These are phyloP conservation scores for Saccharomycopsis hybrid DNA, from an alignment of 1,139 yeast genomes.

Conservation along the genomic window DNA sequence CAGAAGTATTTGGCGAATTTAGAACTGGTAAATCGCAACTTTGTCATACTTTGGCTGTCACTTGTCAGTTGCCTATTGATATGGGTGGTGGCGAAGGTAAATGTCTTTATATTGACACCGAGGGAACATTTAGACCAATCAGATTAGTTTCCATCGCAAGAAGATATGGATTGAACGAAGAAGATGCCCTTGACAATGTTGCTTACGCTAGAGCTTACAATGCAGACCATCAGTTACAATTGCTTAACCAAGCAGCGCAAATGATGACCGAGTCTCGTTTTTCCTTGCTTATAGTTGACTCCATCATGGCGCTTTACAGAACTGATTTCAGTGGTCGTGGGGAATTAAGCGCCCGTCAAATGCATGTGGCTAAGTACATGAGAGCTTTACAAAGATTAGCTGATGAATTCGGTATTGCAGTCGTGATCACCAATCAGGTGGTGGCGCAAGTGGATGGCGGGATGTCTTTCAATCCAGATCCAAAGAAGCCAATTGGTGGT, in stretches of 20 bases:
- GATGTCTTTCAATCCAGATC: slow-evolving; percentile 85
- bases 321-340: slow-evolving; percentile 97
- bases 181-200: slow-evolving; percentile 90
- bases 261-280: slow-evolving; percentile 95
- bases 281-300: slow-evolving; percentile 79
- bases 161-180: slow-evolving; percentile 89
- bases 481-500: slow-evolving; percentile 99
- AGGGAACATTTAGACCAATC: slow-evolving; percentile 92
- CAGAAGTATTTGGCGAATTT: slow-evolving; percentile 96
- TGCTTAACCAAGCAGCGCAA: slow-evolving; percentile 83
- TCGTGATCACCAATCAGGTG: slow-evolving; percentile 96
- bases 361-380: slow-evolving; percentile 91
- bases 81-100: slow-evolving; percentile 99
- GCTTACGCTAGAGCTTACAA: slow-evolving; percentile 97
- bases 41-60: slow-evolving; percentile 94
- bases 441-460: slow-evolving; percentile 97
- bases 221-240: slow-evolving; percentile 90
- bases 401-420: slow-evolving; percentile 97
- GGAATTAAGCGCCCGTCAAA: slow-evolving; percentile 90
- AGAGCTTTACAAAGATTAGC: slow-evolving; percentile 87
- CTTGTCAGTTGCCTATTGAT: slow-evolving; percentile 93
- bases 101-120: slow-evolving; percentile 93
- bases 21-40: slow-evolving; percentile 96
- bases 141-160: slow-evolving; percentile 86
- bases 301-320: slow-evolving; percentile 93